phyloP scores from a whole-genome alignment of 108 stramenopile species.

The Aureococcus anophagefferens region DNA sequence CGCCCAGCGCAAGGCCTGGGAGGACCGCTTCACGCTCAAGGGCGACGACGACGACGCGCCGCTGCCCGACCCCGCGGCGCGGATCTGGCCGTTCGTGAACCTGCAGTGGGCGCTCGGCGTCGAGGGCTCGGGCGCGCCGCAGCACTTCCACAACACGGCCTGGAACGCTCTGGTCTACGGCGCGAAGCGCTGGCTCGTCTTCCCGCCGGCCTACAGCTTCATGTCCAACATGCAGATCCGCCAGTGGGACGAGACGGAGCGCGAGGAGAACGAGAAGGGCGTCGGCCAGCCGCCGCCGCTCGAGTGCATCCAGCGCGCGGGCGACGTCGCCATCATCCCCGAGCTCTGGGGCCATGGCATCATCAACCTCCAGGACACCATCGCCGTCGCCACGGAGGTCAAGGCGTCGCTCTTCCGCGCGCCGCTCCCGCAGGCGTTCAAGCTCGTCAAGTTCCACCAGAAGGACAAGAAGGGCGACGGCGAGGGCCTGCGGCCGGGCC shows the following conservation, averaged over 20 bases:
- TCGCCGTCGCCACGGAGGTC: slow-evolving; percentile 10
- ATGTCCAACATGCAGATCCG: slow-evolving; percentile 13
- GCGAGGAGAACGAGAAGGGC: not conserved
- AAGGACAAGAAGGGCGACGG: too few species aligned
- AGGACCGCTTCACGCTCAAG: too few species aligned
- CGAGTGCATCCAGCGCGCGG: slow-evolving; percentile 11
- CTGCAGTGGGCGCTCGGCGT: slow-evolving; percentile 17
- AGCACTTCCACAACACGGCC: slow-evolving; percentile 22
- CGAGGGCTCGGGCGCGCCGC: slow-evolving; percentile 11
- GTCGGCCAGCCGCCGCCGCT: not conserved
- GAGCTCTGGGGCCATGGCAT: slow-evolving; percentile 17
- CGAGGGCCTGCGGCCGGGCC: too few species aligned
- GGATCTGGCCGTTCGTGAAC: slow-evolving; percentile 5
- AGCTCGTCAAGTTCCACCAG: too few species aligned
- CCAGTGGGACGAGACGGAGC: not conserved
- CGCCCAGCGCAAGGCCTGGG: too few species aligned
- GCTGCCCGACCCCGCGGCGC: not conserved
- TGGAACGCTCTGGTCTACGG: slow-evolving; percentile 16
- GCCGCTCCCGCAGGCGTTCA: not conserved
- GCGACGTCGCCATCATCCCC: slow-evolving; percentile 17
- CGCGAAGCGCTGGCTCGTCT: slow-evolving; percentile 11
- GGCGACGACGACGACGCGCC: too few species aligned
- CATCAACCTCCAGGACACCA: slow-evolving; percentile 13
- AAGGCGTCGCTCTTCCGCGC: slow-evolving; percentile 1
- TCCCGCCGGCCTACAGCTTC: slow-evolving; percentile 9